phyloP scores from a whole-genome alignment of 2,329 filamentous ascomycete genomes.

The Chaetomium globosum region DNA sequence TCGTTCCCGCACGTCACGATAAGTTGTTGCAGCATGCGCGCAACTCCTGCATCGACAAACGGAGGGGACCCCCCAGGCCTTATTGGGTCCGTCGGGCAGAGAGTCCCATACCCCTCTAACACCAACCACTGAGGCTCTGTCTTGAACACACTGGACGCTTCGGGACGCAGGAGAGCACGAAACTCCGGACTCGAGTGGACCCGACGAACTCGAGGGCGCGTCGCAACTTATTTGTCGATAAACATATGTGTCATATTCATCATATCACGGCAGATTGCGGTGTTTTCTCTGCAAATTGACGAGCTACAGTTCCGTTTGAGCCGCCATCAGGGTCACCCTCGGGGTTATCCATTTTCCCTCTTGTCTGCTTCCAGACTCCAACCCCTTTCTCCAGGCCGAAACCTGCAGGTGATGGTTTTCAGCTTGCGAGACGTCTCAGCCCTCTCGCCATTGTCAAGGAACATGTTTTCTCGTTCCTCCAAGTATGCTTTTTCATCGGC shows the following conservation, averaged over 20 bases:
- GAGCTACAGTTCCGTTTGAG: not conserved
- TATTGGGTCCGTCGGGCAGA: slow-evolving; percentile 5
- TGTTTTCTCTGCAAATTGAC: slow-evolving; percentile 2
- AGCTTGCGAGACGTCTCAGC: slow-evolving; percentile 15
- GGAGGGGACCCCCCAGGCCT: not conserved
- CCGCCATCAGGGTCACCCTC: not conserved
- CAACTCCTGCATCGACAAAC: slow-evolving; percentile 11
- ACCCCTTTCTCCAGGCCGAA: slow-evolving; percentile 24
- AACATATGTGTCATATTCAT: not conserved
- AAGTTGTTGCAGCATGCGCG: slow-evolving; percentile 19
- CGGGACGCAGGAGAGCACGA: not conserved
- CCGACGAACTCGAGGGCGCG: not conserved
- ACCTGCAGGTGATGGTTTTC: slow-evolving; percentile 23
- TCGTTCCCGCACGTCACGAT: slow-evolving; percentile 2
- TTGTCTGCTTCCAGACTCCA: slow-evolving; percentile 28
- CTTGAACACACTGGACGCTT: not conserved
- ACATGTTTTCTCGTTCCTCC: slow-evolving; percentile 24
- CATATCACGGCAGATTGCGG: not conserved
- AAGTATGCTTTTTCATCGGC: slow-evolving; percentile 30
- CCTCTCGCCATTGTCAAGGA: slow-evolving; percentile 3
- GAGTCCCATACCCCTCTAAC: not conserved
- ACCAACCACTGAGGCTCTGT: not conserved
- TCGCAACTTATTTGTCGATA: not conserved
- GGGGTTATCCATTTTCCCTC: slow-evolving; percentile 14
- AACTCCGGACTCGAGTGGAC: not conserved